Evolutionary conservation across 2,329 filamentous ascomycete genomes (phyloP), one percentile per base, ranked within the genome.

Genomic region (Biscogniauxia mediterranea): DNA sequence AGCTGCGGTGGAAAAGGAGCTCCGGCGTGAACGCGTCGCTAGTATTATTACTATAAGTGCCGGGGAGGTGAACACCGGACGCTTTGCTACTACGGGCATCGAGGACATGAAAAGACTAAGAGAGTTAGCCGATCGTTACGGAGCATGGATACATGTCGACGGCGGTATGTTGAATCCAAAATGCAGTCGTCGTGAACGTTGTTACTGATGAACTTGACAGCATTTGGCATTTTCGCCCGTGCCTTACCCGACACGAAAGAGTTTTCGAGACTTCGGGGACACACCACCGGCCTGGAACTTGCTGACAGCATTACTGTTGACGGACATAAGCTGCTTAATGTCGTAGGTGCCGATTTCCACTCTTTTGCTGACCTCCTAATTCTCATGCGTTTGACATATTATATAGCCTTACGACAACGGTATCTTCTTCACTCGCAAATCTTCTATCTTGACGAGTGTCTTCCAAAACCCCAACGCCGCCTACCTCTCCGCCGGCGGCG

Each of bases 311-410:
- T 97, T 67, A 89, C 92, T 0, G 88, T 90, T 2, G 93, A 97
- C 70, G 90, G 85, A 0, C 94, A 98, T 75, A 97, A 97, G 72
- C 78, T 97, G n/a, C 83, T 98, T 63, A 97, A 97, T 68, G 92
- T 97, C 53, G 86, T 88, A 75, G 62, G 85, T 81, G 19, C 9
- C 4, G 32, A 8, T 25, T 54, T 26, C 49, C 38, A 52, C 38
- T 52, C 13, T 23, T 23, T 46, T 63, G 5, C 38, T 7, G 19
- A n/a, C 55, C 21, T 56, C 11, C 13, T 32, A 17, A 52, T 7
- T 38, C 21, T 60, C 26, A 20, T 13, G n/a, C n/a, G 26, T 11
- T 23, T 23, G 5, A 2, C 23, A 9, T 25, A 28, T 19, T 9
- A 19, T 28, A 57, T 57, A 88, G 83, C 93, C 94, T 0, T 97